Evolutionary conservation across 495 filamentous ascomycete genomes (phyloP), one percentile per base, ranked within the genome.

Genomic region (Aspergillus sclerotiicarbonarius): DNA sequence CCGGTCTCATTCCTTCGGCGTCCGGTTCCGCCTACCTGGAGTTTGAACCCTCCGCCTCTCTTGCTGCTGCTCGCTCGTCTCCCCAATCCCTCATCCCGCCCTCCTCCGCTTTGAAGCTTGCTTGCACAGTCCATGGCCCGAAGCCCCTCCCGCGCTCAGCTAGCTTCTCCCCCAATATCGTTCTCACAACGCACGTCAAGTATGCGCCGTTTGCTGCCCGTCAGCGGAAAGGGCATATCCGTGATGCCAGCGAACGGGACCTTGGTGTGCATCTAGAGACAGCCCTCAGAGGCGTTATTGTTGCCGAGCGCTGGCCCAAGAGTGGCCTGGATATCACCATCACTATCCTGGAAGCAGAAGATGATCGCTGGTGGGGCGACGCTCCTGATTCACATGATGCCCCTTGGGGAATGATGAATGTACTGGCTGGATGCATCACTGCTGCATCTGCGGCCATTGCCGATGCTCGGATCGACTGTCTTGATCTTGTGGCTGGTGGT

Each of bases 281-380:
- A 8, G 94, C 95, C 49, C 78, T 98, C 25, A 78, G 90, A 29
- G 92, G 95, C 4, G 88, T 90, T 3, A 87, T 98, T 48, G 92
- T 97, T 61, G 91, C 90, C 12, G 90, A 94, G 63, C 80, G 92
- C 32, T 98, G 94, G 91, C 94, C 94, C 16, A 98, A 98, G 80
- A 96, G 90, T 68, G 92, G 91, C 16, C 84, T 96, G 12, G 94
- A 98, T 60, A 85, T 98, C 31, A 87, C 95, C 8, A 81, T 98
- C 53, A 97, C 92, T 0, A 85, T 98, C 41, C 76, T 98, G 13
- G 94, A 98, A 75, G 95, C 90, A 6, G 94, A 97, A 60, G 86
- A 85, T 57, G 88, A 89, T 53, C 81, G 83, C 53, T 82, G 80
- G 79, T 82, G 80, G 81, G 79, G 80, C 20, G 76, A 83, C 68